Evolutionary conservation across 1,284 basidiomycete genomes (phyloP).

Genomic region (Amylostereum areolatum): DNA sequence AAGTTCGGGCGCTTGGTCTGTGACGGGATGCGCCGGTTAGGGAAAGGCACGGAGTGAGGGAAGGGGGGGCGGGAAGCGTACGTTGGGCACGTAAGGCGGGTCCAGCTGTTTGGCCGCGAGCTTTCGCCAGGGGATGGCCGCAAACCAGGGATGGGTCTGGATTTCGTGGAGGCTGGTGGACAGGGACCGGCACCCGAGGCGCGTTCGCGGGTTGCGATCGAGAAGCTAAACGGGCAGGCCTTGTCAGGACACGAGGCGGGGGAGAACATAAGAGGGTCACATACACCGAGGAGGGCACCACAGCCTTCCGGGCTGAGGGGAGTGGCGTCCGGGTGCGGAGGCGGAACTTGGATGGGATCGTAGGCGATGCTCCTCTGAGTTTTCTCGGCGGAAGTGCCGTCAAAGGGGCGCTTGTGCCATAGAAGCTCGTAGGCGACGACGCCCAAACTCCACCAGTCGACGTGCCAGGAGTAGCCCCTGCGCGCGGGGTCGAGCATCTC

Average conservation of each 20-base stretch:
- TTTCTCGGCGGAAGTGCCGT: conserved; percentile 80
- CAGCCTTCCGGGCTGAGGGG: conserved; percentile 28
- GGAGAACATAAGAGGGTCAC: conserved; percentile 1
- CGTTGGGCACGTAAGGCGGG: conserved; percentile 90
- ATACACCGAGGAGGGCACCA: conserved; percentile 42
- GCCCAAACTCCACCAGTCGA: conserved; percentile 96
- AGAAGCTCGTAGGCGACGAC: conserved; percentile 86
- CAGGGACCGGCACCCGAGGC: conserved; percentile 76
- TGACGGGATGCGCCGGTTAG: conserved; percentile 2
- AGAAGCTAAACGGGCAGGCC: conserved; percentile 55
- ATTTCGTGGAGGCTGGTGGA: conserved; percentile 71
- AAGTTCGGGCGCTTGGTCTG: conserved; percentile 95
- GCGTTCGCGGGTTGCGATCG: conserved; percentile 74
- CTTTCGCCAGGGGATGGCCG: conserved; percentile 73
- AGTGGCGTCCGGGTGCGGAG: conserved; percentile 35
- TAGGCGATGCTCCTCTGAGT: conserved; percentile 79
- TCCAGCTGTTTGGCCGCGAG: conserved; percentile 71
- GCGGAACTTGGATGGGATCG: conserved; percentile 60
- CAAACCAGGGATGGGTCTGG: conserved; percentile 84
- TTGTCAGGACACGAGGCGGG: conserved; percentile 15
- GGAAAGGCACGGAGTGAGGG: conserved; percentile 11
- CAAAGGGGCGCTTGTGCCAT: conserved; percentile 85
- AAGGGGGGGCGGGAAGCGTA: conserved; percentile 29
- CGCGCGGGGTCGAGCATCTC: conserved; percentile 64
- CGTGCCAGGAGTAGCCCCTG: conserved; percentile 81